Conservation (phyloP, 176 grass and related monocot species). For the Oryza meridionalis region DNA sequence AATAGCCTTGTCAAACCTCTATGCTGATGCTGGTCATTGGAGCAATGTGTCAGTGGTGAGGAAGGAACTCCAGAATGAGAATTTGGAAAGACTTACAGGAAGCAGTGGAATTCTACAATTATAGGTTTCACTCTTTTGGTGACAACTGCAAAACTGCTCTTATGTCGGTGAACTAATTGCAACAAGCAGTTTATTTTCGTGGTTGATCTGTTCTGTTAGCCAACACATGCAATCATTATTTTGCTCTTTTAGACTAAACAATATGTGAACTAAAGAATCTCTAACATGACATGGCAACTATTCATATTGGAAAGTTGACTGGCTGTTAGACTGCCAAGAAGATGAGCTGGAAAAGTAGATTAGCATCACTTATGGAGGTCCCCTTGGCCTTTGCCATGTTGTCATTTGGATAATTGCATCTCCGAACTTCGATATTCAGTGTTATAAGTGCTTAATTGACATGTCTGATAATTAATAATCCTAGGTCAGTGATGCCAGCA, state of each 20-base stretch:
- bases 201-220: background rate
- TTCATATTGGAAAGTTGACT: background rate
- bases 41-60: slow-evolving; percentile 50
- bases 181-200: slow-evolving; percentile 18
- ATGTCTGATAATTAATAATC: background rate
- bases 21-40: slow-evolving; percentile 60
- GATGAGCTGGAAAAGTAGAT: background rate
- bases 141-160: slow-evolving; percentile 4
- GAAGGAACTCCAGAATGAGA: slow-evolving; percentile 49
- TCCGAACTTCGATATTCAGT: background rate
- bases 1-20: slow-evolving; percentile 66
- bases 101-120: slow-evolving; percentile 57
- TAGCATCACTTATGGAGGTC: background rate
- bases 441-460: too few relatives aligned
- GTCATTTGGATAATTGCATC: background rate
- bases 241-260: background rate
- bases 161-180: slow-evolving; percentile 1
- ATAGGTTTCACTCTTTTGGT: slow-evolving; percentile 27
- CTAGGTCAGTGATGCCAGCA: background rate
- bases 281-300: background rate
- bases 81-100: slow-evolving; percentile 47
- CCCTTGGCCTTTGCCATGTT: background rate
- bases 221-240: background rate
- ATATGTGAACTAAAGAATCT: background rate
- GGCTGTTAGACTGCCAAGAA: background rate